Base-by-base conservation (phyloP, 2,329 filamentous ascomycete species). In the Malbranchea zuffiana region DNA sequence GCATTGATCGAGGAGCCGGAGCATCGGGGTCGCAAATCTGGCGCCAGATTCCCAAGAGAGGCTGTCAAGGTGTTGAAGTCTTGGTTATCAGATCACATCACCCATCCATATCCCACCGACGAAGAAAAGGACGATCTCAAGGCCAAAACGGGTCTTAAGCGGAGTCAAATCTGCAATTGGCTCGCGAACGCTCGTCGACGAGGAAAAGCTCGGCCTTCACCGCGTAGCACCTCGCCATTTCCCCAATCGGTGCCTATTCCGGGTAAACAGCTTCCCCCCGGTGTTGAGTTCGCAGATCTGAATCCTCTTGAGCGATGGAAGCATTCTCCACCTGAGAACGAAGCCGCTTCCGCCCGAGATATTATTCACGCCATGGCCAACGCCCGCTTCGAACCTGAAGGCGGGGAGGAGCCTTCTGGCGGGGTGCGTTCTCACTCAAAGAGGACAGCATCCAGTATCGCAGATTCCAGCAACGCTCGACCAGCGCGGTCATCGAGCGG, bases 91-190 rank as follows among this genome's bases (percentile, higher is more conserved):
- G 78, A 76, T 5, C 85, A 94, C 54, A 74, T 74, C 50, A 72
- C 81, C 35, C 82, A 92, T 49, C 87, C 86, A 0, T 95, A 94
- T 54, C 86, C 87, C 4, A 87, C 76, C 21, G 85, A 93, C 28
- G 78, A 85, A 41, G 83, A 94, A 54, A 92, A 88, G 52, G 81
- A 86, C 47, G 72, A 75, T 44, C 67, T 95, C 17, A 80, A 85
- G 57, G 70, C 73, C 31, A 73, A 81, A 49, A 94, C 86, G 1
- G 84, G 85, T 5, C 68, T 95, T 26, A 86, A 76, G 55, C 76
- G 83, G 50, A 80, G 72, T 10, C 87, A 95, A 53, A 88, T 94
- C 49, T 80, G 79, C 7, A 93, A 92, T 55, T 94, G 86, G 86
- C 74, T 94, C 31, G 86, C 86, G 41, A 94, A 94, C 58, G 85